Base-by-base conservation (phyloP, 2,329 filamentous ascomycete genomes). In the Fusarium sp. region DNA sequence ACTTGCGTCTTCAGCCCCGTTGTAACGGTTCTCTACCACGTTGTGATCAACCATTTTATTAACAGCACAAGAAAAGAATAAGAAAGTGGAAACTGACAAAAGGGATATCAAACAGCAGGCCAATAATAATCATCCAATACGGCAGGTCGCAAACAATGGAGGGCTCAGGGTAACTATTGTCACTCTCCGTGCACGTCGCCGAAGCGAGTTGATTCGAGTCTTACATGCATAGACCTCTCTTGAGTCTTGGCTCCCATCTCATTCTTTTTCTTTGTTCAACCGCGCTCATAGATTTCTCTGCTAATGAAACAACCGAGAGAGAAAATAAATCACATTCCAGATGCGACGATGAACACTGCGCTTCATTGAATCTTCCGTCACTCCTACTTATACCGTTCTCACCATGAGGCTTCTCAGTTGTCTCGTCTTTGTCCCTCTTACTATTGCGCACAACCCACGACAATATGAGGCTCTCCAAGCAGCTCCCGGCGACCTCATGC, bases 401-500 rank as follows among this genome's bases (percentile, higher is more conserved):
- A 64, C 46, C 49, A 76, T 76, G 75, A 76, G 63, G 42, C 59
- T 71, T 48, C 45, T 64, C 54, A 42, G 42, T 35, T 45, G 37
- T 26, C 52, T 67, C 61, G 33, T 54, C 60, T 49, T 71, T 56
- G 46, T 67, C 26, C 62, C 75, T 46, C 56, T 40, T 26, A 32
- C 56, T 35, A 13, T 66, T 18, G 71, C 71, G 33, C 71, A 74
- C 41, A 53, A 61, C 26, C 42, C 44, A 15, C 64, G 60, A 18
- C 69, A 67, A 45, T 76, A 78, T 67, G 76, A 65, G 5, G 65
- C 71, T 14, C 54, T 70, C 11, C 61, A 67, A 17, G 57, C 75
- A 23, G 67, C 67, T 11, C 75, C 68, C 1, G 79, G 69, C 13
- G 78, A 79, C 15, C 67, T 80, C 58, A 73, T 74, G 60, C 78